Percentiles rank a stretch among this genome's conserved stretches.
phyloP scores from a whole-genome alignment of 108 stramenopile genomes.

The Skeletonema marinoi region DNA sequence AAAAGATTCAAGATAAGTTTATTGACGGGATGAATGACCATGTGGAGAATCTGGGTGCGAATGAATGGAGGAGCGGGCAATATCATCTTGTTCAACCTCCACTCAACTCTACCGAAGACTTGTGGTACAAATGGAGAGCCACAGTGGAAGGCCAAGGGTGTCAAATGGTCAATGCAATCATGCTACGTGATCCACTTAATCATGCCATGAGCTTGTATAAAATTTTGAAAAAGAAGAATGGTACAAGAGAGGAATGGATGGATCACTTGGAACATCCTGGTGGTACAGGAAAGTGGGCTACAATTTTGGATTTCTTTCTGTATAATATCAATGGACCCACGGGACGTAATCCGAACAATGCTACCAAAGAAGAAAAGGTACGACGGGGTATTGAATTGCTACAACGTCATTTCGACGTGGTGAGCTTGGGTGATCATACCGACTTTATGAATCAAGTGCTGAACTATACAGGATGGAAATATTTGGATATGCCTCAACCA shows the following conservation, averaged over 20 bases:
- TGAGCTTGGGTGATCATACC: not conserved
- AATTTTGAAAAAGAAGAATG: slow-evolving; percentile 10
- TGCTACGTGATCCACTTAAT: slow-evolving; percentile 45
- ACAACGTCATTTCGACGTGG: slow-evolving; percentile 7
- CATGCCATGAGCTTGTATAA: slow-evolving; percentile 48
- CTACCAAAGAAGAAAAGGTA: slow-evolving; percentile 31
- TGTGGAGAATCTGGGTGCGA: slow-evolving; percentile 33
- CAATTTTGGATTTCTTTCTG: slow-evolving; percentile 39
- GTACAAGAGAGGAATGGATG: slow-evolving; percentile 35
- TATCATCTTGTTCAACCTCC: slow-evolving; percentile 24
- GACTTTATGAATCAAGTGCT: not conserved
- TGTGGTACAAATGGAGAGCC: slow-evolving; percentile 32
- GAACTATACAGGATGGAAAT: slow-evolving; percentile 1
- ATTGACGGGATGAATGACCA: slow-evolving; percentile 7
- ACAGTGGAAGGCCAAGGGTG: slow-evolving; percentile 43
- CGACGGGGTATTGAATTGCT: slow-evolving; percentile 5
- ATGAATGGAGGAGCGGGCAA: slow-evolving; percentile 48
- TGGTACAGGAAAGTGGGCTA: slow-evolving; percentile 26
- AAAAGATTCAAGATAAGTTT: not conserved
- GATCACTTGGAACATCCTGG: slow-evolving; percentile 15
- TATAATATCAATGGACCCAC: slow-evolving; percentile 30
- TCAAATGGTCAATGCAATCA: slow-evolving; percentile 37
- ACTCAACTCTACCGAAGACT: slow-evolving; percentile 31
- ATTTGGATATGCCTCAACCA: not conserved
- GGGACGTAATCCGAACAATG: slow-evolving; percentile 29